Evolutionary conservation across 306 rosid species (phyloP).

Genomic region (Lotus japonicus): DNA sequence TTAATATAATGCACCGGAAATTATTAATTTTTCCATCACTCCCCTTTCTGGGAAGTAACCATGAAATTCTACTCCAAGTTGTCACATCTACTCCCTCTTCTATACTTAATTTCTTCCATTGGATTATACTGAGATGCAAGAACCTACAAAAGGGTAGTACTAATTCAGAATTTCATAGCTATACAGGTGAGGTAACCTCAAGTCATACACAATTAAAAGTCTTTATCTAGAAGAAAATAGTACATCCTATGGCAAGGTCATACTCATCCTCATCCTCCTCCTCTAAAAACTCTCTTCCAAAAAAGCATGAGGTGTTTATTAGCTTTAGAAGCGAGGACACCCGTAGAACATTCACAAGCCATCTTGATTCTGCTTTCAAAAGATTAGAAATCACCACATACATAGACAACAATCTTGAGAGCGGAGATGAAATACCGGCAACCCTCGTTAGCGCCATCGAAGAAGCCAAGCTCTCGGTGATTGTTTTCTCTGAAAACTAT

Average conservation of each 20-base stretch:
- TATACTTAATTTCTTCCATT: not conserved
- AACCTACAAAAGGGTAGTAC: too few relatives aligned
- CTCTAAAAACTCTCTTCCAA: too few relatives aligned
- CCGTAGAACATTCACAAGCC: slow-evolving; percentile 27
- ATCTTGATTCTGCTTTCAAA: slow-evolving; percentile 26
- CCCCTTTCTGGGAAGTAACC: not conserved
- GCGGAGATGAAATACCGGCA: slow-evolving; percentile 28
- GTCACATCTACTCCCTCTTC: not conserved
- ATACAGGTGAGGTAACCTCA: not conserved
- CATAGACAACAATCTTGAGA: slow-evolving; percentile 22
- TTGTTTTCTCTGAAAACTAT: slow-evolving; percentile 32
- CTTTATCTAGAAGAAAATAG: too few relatives aligned
- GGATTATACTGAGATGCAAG: too few relatives aligned
- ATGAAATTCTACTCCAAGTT: too few relatives aligned
- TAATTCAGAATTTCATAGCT: too few relatives aligned
- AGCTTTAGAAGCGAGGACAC: slow-evolving; percentile 33
- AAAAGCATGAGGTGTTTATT: slow-evolving; percentile 27
- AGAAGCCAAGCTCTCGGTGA: slow-evolving; percentile 20
- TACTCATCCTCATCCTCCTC: too few relatives aligned
- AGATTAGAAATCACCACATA: slow-evolving; percentile 24
- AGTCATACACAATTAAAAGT: not conserved
- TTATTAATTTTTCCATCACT: not conserved
- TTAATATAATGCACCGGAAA: not conserved
- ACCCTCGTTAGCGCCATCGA: slow-evolving; percentile 23
- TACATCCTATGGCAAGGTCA: not conserved